Evolutionary conservation across 805 yeast genomes (phyloP).

Genomic region (Metschnikowia noctiluminum): DNA sequence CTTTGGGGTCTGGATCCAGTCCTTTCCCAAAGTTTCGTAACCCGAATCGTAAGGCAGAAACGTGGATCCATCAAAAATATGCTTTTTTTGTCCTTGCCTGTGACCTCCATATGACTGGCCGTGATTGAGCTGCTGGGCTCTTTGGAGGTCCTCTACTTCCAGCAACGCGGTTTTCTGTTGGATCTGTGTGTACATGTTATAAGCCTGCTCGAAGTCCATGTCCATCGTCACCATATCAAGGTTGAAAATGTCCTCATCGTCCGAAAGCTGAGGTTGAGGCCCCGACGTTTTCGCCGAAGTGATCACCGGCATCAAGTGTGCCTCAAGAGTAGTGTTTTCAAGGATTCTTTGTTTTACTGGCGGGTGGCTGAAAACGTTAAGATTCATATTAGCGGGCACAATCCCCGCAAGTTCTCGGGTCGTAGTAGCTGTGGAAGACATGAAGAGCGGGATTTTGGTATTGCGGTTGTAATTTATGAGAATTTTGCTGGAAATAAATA

Average conservation of each 20-base stretch:
- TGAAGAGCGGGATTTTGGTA: background rate
- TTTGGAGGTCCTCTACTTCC: constrained; percentile 37
- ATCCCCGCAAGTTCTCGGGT: constrained; percentile 6
- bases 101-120: background rate
- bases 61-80: background rate
- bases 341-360: constrained; percentile 5
- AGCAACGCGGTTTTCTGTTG: constrained; percentile 36
- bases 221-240: constrained; percentile 36
- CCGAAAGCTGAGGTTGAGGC: constrained; percentile 12
- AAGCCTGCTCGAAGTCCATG: constrained; percentile 47
- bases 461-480: too few species aligned
- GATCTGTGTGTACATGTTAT: constrained; percentile 35
- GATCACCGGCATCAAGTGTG: constrained; percentile 3
- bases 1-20: constrained; percentile 8
- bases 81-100: background rate
- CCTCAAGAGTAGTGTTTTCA: background rate
- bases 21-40: background rate
- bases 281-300: background rate
- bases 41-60: background rate
- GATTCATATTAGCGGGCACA: constrained; percentile 14
- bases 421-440: constrained; percentile 20
- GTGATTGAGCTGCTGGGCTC: constrained; percentile 32
- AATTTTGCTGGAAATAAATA: too few species aligned
- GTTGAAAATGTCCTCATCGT: constrained; percentile 19
- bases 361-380: constrained; percentile 15